Percentiles rank a stretch among this genome's conserved stretches.
These are phyloP conservation scores for Beverwykella pulmonaria DNA, from an alignment of 495 filamentous ascomycete species.

Conservation along the genomic window DNA sequence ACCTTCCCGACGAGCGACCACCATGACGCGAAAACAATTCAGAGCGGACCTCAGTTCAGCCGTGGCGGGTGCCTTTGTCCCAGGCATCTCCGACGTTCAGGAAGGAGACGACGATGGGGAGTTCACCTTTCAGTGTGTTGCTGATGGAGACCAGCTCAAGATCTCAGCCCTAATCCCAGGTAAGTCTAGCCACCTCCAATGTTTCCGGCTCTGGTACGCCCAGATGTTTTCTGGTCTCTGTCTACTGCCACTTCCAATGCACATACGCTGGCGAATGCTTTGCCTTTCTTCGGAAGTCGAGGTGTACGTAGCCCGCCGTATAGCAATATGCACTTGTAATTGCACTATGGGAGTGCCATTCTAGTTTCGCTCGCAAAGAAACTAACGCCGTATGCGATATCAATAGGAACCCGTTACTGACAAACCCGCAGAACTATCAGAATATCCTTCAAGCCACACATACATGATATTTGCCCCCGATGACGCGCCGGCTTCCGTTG, in stretches of 20 bases:
- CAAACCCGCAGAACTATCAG: conserved; percentile 54
- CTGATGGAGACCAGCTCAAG: conserved; percentile 45
- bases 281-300: too few species aligned
- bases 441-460: conserved; percentile 65
- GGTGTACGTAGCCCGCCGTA: too few species aligned
- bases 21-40: conserved; percentile 62
- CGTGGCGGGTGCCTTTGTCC: conserved; percentile 39
- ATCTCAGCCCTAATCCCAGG: conserved; percentile 60
- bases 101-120: conserved; percentile 65
- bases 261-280: too few species aligned
- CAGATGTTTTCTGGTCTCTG: background rate
- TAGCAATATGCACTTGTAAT: too few species aligned
- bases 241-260: too few species aligned
- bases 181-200: conserved; percentile 40
- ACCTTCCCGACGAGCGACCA: too few species aligned
- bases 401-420: background rate
- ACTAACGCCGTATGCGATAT: too few species aligned
- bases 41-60: conserved; percentile 55
- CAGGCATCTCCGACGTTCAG: conserved; percentile 53
- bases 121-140: conserved; percentile 55
- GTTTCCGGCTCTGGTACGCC: background rate
- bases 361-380: too few species aligned
- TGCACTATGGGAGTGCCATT: too few species aligned
- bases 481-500: conserved; percentile 51
- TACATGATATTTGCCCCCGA: conserved; percentile 64